Conservation (phyloP, 2,329 filamentous ascomycete genomes). For the Hysterium pulicare region DNA sequence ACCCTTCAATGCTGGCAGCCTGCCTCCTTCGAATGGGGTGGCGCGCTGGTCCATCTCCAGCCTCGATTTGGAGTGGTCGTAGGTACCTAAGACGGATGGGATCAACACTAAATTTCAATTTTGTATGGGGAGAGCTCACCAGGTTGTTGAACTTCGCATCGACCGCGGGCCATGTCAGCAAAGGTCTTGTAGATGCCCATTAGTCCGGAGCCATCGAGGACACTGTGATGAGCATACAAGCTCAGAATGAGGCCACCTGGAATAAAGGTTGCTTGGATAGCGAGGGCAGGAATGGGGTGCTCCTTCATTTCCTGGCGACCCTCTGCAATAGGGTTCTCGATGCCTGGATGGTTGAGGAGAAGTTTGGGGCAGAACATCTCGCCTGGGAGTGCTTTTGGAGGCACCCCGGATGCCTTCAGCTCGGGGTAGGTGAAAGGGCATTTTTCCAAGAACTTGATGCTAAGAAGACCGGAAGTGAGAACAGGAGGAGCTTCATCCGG, state of each 20-base stretch:
- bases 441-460: slow-evolving; percentile 15
- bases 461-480: slow-evolving; percentile 16
- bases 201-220: slow-evolving; percentile 30
- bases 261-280: slow-evolving; percentile 32
- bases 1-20: too few relatives aligned
- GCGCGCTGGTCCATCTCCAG: too few relatives aligned
- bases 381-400: slow-evolving; percentile 27
- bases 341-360: slow-evolving; percentile 23
- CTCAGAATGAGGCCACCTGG: slow-evolving; percentile 34
- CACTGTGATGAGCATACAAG: slow-evolving; percentile 31
- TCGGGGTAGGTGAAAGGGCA: slow-evolving; percentile 25
- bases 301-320: slow-evolving; percentile 24
- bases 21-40: too few relatives aligned
- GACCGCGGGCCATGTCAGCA: too few relatives aligned
- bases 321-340: slow-evolving; percentile 18
- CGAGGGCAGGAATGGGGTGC: slow-evolving; percentile 26
- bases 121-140: too few relatives aligned
- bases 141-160: too few relatives aligned
- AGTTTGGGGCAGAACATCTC: slow-evolving; percentile 28
- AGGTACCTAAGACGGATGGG: too few relatives aligned
- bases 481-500: slow-evolving; percentile 18
- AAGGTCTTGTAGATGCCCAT: slow-evolving; percentile 25
- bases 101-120: too few relatives aligned
- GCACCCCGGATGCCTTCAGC: slow-evolving; percentile 31
- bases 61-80: too few relatives aligned